Conservation (phyloP, 2,329 filamentous ascomycete genomes). For the Dothidotthia symphoricarpi region DNA sequence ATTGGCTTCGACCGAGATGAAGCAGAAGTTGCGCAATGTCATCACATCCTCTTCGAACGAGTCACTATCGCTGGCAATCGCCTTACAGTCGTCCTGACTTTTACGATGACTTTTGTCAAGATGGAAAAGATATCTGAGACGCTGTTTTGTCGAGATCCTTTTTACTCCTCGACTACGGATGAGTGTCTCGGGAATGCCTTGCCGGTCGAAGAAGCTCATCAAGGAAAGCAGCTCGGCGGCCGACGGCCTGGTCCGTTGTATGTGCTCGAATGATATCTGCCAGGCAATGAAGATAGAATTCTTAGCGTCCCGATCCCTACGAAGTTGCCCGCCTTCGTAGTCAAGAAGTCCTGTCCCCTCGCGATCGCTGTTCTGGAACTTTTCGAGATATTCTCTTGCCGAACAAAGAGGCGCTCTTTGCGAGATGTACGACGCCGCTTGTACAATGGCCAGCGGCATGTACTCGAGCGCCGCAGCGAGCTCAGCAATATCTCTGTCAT, state of each 20-base stretch:
- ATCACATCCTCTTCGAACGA: slow-evolving; percentile 34
- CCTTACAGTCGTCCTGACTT: too few species aligned
- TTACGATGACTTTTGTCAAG: too few species aligned
- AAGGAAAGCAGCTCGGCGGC: slow-evolving; percentile 47
- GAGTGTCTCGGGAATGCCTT: slow-evolving; percentile 43
- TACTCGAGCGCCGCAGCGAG: slow-evolving; percentile 25
- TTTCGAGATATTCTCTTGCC: slow-evolving; percentile 39
- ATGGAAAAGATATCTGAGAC: too few species aligned
- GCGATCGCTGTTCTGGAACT: slow-evolving; percentile 39
- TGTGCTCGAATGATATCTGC: slow-evolving; percentile 36
- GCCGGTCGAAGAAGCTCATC: slow-evolving; percentile 50
- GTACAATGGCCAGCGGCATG: slow-evolving; percentile 39
- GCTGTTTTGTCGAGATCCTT: not conserved
- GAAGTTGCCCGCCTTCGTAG: slow-evolving; percentile 28
- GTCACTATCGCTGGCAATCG: slow-evolving; percentile 5
- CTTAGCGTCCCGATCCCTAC: slow-evolving; percentile 32
- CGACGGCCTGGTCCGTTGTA: slow-evolving; percentile 23
- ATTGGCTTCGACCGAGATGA: slow-evolving; percentile 30
- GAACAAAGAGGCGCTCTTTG: slow-evolving; percentile 13
- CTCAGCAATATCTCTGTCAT: not conserved
- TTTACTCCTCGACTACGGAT: slow-evolving; percentile 23
- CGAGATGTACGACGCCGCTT: slow-evolving; percentile 37
- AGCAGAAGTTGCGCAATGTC: slow-evolving; percentile 39
- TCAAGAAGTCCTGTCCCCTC: slow-evolving; percentile 19
- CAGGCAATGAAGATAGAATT: slow-evolving; percentile 42